A percentile compares a stretch with the other conserved stretches of the same genome.
phyloP scores from a whole-genome alignment of 2,329 filamentous ascomycete species.

The Hortaea sp. region DNA sequence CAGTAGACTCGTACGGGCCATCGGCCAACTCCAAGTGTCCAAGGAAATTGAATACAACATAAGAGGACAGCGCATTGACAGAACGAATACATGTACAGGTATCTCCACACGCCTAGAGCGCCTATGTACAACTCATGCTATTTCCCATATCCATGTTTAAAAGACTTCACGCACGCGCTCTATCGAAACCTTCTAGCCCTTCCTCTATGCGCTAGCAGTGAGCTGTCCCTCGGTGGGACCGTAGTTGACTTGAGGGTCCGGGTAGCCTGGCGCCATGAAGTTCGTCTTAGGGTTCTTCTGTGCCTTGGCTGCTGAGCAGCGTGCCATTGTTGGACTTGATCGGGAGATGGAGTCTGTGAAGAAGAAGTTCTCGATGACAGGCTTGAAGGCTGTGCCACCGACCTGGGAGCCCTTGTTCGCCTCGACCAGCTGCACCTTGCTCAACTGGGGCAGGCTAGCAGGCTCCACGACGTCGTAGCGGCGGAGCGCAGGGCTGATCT shows the following conservation, averaged over 20 bases:
- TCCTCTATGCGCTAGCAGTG: not conserved
- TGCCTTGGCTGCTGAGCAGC: conserved; percentile 88
- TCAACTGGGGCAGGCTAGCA: conserved; percentile 56
- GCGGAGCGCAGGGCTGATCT: conserved; percentile 83
- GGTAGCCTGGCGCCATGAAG: conserved; percentile 40
- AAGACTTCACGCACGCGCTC: not conserved
- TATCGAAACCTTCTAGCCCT: not conserved
- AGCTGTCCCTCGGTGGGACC: conserved; percentile 17
- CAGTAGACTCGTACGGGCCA: too few relatives aligned
- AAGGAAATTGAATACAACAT: too few relatives aligned
- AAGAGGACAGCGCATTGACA: too few relatives aligned
- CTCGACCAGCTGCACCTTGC: conserved; percentile 91
- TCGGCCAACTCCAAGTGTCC: too few relatives aligned
- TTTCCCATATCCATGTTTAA: not conserved
- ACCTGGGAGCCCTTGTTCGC: conserved; percentile 81
- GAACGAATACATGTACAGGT: not conserved
- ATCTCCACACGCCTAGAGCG: not conserved
- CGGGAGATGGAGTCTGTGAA: conserved; percentile 95
- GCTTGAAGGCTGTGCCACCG: conserved; percentile 66
- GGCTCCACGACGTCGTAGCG: conserved; percentile 88
- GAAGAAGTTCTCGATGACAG: conserved; percentile 91
- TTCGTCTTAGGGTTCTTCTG: conserved; percentile 40
- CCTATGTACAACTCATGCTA: not conserved
- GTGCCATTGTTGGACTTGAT: conserved; percentile 97
- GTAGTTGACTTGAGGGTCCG: conserved; percentile 32